Percentiles rank a stretch among this genome's conserved stretches.
Conservation (phyloP, 768 basidiomycete species). For the Megacollybia marginata region DNA sequence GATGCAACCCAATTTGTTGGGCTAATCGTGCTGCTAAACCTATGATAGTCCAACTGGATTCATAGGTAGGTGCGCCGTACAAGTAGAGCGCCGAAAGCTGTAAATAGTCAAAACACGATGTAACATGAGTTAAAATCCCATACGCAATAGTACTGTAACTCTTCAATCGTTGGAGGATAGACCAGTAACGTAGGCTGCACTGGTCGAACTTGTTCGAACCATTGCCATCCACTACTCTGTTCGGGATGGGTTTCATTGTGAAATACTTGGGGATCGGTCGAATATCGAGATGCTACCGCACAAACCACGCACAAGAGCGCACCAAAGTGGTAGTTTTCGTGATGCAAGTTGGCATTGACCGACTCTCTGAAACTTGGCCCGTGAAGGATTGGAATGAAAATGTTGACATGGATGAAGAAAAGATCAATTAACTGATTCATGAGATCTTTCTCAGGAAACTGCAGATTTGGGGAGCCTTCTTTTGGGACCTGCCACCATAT, state of each 20-base stretch:
- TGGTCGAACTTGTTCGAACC: slow-evolving; percentile 38
- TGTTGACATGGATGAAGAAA: slow-evolving; percentile 37
- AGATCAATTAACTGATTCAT: slow-evolving; percentile 33
- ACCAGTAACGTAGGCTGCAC: slow-evolving; percentile 39
- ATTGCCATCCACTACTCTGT: slow-evolving; percentile 30
- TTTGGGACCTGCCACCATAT: not conserved
- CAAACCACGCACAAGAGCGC: slow-evolving; percentile 37
- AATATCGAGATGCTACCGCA: slow-evolving; percentile 42
- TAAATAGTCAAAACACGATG: not conserved
- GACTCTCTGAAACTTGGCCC: slow-evolving; percentile 3
- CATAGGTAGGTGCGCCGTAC: slow-evolving; percentile 36
- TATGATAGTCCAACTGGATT: slow-evolving; percentile 43
- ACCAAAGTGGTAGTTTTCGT: slow-evolving; percentile 33
- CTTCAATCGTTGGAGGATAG: slow-evolving; percentile 40
- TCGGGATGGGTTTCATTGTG: not conserved
- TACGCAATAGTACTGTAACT: slow-evolving; percentile 47
- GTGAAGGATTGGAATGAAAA: slow-evolving; percentile 31
- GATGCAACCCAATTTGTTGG: slow-evolving; percentile 53
- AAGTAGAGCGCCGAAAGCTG: slow-evolving; percentile 34
- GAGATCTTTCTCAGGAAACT: slow-evolving; percentile 29
- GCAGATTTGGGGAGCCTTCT: not conserved
- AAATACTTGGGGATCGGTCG: slow-evolving; percentile 20
- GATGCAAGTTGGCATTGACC: slow-evolving; percentile 19
- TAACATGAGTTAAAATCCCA: slow-evolving; percentile 6
- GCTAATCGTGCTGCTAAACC: slow-evolving; percentile 50